phyloP scores from a whole-genome alignment of 2,329 filamentous ascomycete species.

The Alternaria sp. region DNA sequence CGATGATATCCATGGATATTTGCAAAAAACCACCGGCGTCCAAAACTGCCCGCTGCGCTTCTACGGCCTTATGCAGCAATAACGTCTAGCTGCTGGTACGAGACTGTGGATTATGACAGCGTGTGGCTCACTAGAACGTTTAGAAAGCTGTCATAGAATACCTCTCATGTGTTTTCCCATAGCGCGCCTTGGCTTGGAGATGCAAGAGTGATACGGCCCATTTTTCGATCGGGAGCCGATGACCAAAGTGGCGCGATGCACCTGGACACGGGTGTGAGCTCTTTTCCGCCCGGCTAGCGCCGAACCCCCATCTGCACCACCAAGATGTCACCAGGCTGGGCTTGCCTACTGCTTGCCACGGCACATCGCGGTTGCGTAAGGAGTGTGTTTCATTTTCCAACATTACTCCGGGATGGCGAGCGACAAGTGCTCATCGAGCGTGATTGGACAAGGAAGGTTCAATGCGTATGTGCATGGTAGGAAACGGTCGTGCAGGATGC shows the following conservation, averaged over 20 bases:
- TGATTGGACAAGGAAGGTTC: background rate
- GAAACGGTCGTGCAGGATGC: background rate
- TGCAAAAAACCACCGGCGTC: background rate
- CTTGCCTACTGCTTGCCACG: conserved; percentile 5
- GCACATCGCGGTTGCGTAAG: conserved; percentile 10
- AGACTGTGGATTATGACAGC: too few species aligned
- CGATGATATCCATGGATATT: background rate
- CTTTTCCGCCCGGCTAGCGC: conserved; percentile 14
- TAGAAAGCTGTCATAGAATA: too few species aligned
- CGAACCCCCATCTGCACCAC: background rate
- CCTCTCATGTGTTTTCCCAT: background rate
- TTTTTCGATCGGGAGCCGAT: background rate
- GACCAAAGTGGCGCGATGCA: conserved; percentile 5
- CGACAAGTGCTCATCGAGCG: background rate
- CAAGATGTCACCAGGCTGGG: background rate
- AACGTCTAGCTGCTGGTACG: background rate
- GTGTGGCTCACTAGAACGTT: too few species aligned
- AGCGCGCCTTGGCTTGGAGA: background rate
- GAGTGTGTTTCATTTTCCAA: background rate
- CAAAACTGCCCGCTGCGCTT: background rate
- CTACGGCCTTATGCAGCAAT: background rate
- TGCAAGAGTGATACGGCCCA: background rate
- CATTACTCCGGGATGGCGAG: conserved; percentile 1
- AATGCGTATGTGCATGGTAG: background rate
- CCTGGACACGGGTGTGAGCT: background rate